Conservation (phyloP, 345 rosid genomes). For the Gossypioides kirkii region DNA sequence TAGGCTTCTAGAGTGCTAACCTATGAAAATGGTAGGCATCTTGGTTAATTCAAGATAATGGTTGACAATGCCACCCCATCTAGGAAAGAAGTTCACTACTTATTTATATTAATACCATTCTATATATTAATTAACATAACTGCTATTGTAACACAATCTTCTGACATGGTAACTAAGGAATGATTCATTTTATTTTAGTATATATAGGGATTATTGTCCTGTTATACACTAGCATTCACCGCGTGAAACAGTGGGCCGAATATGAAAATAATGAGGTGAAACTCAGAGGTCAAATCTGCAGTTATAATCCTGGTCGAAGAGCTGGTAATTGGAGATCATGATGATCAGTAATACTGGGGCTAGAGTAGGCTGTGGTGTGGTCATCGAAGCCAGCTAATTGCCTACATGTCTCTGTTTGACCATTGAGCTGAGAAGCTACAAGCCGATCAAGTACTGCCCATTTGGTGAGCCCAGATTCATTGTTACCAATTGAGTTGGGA, state of each 20-base stretch:
- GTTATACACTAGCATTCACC: slow-evolving; percentile 31
- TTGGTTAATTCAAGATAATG: slow-evolving; percentile 26
- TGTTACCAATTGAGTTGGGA: slow-evolving; percentile 17
- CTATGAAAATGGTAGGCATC: slow-evolving; percentile 24
- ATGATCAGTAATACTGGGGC: slow-evolving; percentile 16
- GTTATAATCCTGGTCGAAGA: slow-evolving; percentile 30
- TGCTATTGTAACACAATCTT: slow-evolving; percentile 17
- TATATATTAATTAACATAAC: slow-evolving; percentile 12
- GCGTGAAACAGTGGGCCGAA: slow-evolving; percentile 32
- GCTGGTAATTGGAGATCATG: slow-evolving; percentile 33
- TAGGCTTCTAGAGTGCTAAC: slow-evolving; percentile 19
- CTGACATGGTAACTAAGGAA: slow-evolving; percentile 19
- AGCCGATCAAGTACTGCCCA: slow-evolving; percentile 73
- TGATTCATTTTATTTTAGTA: not conserved
- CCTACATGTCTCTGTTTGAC: slow-evolving; percentile 38
- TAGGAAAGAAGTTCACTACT: slow-evolving; percentile 12
- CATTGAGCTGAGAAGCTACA: slow-evolving; percentile 73
- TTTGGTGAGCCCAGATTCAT: slow-evolving; percentile 28
- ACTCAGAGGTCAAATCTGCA: slow-evolving; percentile 41
- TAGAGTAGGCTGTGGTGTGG: slow-evolving; percentile 21
- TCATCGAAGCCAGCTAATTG: slow-evolving; percentile 33
- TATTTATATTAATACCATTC: slow-evolving; percentile 15
- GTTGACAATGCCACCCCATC: slow-evolving; percentile 29
- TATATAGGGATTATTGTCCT: slow-evolving; percentile 12
- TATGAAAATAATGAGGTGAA: slow-evolving; percentile 29